Percentiles rank a stretch among this genome's conserved stretches.
Conservation (phyloP, 2,329 filamentous ascomycete genomes). For the Bertia moriformis region DNA sequence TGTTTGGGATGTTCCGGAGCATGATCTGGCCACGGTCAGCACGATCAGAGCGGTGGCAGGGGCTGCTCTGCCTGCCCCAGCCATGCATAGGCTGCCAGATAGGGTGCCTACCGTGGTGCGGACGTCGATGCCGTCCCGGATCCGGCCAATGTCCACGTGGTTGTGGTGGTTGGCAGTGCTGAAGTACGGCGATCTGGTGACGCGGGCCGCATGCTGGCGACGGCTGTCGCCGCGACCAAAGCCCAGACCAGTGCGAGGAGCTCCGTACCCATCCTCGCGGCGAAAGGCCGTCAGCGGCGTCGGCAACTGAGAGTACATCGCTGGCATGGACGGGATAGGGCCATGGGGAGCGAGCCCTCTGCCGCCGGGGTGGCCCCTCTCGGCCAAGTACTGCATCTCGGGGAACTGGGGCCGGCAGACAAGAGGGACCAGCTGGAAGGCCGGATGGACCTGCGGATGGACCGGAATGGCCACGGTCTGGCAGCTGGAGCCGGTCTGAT, state of each 20-base stretch:
- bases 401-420: conserved; percentile 15
- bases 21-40: conserved; percentile 49
- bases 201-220: conserved; percentile 31
- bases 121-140: conserved; percentile 54
- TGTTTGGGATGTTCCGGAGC: conserved; percentile 88
- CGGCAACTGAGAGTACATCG: conserved; percentile 15
- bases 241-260: conserved; percentile 13
- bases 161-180: conserved; percentile 39
- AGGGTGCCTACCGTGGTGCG: conserved; percentile 50
- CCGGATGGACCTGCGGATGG: no score
- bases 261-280: conserved; percentile 10
- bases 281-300: conserved; percentile 14
- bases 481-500: no score
- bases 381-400: no score
- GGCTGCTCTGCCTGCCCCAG: no score
- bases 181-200: conserved; percentile 28
- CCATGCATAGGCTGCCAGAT: conserved; percentile 7
- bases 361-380: no score
- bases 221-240: conserved; percentile 22
- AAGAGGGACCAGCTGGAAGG: conserved; percentile 16
- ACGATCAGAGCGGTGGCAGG: not conserved
- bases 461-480: conserved; percentile 7
- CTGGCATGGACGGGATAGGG: no score
- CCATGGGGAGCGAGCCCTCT: no score
- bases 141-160: conserved; percentile 44